phyloP scores from a whole-genome alignment of 306 rosid species.

The Sicyos baderoa region DNA sequence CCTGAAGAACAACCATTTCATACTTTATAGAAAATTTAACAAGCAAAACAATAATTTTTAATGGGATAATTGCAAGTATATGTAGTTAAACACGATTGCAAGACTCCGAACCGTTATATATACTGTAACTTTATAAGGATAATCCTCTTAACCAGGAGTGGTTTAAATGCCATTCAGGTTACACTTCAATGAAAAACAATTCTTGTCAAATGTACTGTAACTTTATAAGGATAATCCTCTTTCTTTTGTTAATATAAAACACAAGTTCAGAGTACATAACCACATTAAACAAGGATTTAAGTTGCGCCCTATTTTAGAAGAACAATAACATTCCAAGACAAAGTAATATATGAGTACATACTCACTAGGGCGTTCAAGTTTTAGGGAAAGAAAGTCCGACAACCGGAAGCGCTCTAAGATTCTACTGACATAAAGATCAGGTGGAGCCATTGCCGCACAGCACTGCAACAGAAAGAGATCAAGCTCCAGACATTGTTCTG shows the following conservation, averaged over 20 bases:
- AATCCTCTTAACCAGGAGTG: no score
- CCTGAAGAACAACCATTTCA: constrained; percentile 31
- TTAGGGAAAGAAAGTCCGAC: constrained; percentile 57
- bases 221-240: neutral
- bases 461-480: constrained; percentile 98
- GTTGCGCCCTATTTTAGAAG: neutral
- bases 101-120: neutral
- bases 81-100: neutral
- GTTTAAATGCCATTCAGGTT: neutral
- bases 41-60: neutral
- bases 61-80: neutral
- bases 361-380: constrained; percentile 61
- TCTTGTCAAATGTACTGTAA: neutral
- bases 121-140: no score
- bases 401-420: constrained; percentile 78
- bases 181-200: neutral
- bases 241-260: neutral
- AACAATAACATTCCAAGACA: constrained; percentile 17
- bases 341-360: constrained; percentile 30
- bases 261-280: neutral
- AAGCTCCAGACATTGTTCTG: constrained; percentile 81
- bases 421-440: constrained; percentile 63
- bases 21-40: neutral
- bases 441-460: constrained; percentile 87
- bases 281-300: neutral